These are phyloP conservation scores for Phialophora macrospora DNA, from an alignment of 2,329 filamentous ascomycete genomes.

Conservation along the genomic window DNA sequence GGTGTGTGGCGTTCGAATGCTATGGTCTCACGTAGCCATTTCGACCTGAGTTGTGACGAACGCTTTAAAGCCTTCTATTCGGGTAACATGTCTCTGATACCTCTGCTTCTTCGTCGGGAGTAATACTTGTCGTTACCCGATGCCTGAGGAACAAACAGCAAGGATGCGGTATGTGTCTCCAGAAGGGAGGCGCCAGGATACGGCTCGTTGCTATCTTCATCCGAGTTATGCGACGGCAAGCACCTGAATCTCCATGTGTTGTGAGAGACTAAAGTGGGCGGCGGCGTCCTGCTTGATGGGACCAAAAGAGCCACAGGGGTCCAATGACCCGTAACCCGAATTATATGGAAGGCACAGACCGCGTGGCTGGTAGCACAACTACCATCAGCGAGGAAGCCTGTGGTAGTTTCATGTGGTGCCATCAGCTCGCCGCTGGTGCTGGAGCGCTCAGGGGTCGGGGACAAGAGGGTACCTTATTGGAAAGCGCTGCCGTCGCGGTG, in stretches of 20 bases:
- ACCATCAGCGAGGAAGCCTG: conserved; percentile 58
- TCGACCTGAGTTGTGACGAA: neutral
- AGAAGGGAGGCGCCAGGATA: conserved; percentile 62
- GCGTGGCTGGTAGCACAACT: conserved; percentile 57
- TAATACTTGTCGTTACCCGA: neutral
- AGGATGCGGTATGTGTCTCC: conserved; percentile 52
- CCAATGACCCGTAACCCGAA: conserved; percentile 62
- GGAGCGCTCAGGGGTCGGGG: conserved; percentile 66
- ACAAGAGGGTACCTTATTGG: conserved; percentile 49
- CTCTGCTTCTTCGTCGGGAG: neutral
- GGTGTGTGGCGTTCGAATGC: neutral
- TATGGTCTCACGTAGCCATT: neutral
- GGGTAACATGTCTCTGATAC: neutral
- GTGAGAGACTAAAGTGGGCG: conserved; percentile 60
- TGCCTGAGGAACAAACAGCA: neutral
- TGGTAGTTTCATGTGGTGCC: conserved; percentile 64
- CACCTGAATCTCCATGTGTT: conserved; percentile 66
- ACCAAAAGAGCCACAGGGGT: conserved; percentile 62
- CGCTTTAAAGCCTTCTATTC: neutral
- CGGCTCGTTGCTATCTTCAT: conserved; percentile 61
- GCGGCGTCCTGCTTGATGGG: conserved; percentile 60
- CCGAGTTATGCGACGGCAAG: conserved; percentile 55
- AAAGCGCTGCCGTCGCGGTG: conserved; percentile 49
- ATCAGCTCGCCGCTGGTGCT: conserved; percentile 62
- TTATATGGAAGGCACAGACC: conserved; percentile 61